Evolutionary conservation across 495 filamentous ascomycete genomes (phyloP).

Genomic region (Hypoxylon fragiforme): DNA sequence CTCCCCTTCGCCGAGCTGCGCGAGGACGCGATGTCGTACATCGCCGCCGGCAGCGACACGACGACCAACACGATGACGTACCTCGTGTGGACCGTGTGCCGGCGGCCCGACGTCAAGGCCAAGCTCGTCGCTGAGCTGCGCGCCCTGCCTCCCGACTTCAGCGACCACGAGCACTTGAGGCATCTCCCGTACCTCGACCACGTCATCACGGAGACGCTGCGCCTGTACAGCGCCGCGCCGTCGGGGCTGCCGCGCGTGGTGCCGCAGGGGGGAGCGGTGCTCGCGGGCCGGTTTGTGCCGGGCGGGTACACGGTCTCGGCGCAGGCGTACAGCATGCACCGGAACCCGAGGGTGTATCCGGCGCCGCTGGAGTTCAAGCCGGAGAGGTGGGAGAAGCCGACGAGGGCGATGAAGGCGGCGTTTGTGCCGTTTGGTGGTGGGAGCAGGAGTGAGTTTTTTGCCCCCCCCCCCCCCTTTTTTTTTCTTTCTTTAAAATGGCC

Average conservation of each 20-base stretch:
- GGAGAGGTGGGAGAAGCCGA: constrained; percentile 40
- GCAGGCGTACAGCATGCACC: constrained; percentile 48
- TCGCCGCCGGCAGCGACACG: constrained; percentile 56
- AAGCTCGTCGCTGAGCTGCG: constrained; percentile 47
- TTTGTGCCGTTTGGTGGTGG: constrained; percentile 60
- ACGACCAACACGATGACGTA: constrained; percentile 53
- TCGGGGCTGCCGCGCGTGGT: constrained; percentile 39
- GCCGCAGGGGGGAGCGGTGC: constrained; percentile 24
- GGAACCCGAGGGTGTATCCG: constrained; percentile 38
- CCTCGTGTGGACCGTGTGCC: constrained; percentile 41
- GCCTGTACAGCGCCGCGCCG: constrained; percentile 56
- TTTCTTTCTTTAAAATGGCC: not conserved
- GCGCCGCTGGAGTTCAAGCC: constrained; percentile 40
- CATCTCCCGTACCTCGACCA: constrained; percentile 53
- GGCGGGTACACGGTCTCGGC: constrained; percentile 38
- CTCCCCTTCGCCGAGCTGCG: constrained; percentile 33
- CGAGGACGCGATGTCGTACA: constrained; percentile 36
- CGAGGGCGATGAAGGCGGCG: constrained; percentile 56
- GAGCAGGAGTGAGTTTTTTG: constrained; percentile 30
- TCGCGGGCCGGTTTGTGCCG: constrained; percentile 27
- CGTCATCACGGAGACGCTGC: constrained; percentile 60
- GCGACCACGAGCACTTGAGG: constrained; percentile 40
- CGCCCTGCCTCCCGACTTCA: constrained; percentile 42
- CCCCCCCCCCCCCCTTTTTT: not conserved
- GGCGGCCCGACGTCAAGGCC: constrained; percentile 37